Conservation (phyloP, 2,329 filamentous ascomycete species). For the Aaosphaeria arxii region DNA sequence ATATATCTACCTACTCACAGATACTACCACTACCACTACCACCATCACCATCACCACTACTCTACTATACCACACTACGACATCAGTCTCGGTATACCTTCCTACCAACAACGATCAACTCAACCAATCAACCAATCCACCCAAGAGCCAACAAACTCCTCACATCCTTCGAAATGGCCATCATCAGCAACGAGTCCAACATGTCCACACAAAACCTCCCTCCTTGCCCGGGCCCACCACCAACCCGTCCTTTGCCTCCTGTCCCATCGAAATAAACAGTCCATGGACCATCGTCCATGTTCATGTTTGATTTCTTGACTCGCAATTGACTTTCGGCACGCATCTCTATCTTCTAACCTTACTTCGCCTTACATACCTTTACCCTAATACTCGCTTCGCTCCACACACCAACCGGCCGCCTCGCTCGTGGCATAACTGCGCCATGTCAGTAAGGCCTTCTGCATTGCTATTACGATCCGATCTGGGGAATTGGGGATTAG, state of each 20-base stretch:
- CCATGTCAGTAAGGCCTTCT: slow-evolving; percentile 3
- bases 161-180: slow-evolving; percentile 19
- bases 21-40: background rate
- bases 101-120: background rate
- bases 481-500: slow-evolving; percentile 2
- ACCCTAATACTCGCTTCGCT: slow-evolving; percentile 14
- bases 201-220: slow-evolving; percentile 43
- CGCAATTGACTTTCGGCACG: slow-evolving; percentile 20
- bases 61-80: background rate
- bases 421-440: background rate
- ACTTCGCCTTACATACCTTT: slow-evolving; percentile 6
- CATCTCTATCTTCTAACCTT: slow-evolving; percentile 15
- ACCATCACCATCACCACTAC: background rate
- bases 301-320: slow-evolving; percentile 7
- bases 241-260: slow-evolving; percentile 46
- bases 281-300: background rate
- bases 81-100: too few relatives aligned
- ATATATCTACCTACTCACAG: background rate
- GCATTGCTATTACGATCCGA: slow-evolving; percentile 23
- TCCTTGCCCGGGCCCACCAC: slow-evolving; percentile 48
- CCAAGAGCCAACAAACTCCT: too few relatives aligned
- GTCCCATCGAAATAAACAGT: slow-evolving; percentile 42
- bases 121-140: slow-evolving; percentile 5
- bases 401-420: slow-evolving; percentile 4
- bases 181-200: slow-evolving; percentile 36